Evolutionary conservation across 2,329 filamentous ascomycete genomes (phyloP).

Genomic region (Diaporthe destruens): DNA sequence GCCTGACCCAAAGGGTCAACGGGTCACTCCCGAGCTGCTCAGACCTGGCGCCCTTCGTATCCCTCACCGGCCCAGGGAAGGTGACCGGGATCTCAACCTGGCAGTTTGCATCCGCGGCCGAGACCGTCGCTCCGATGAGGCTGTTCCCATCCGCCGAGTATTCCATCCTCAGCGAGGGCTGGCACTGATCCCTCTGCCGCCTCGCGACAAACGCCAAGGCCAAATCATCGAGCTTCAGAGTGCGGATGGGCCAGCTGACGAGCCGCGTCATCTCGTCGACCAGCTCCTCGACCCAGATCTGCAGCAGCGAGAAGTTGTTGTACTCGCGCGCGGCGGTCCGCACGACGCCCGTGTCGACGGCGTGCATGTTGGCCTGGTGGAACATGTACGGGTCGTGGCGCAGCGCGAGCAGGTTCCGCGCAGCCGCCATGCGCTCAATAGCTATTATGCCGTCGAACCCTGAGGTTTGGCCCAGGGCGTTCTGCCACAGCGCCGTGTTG

Average conservation of each 20-base stretch:
- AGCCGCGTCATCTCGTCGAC: conserved; percentile 20
- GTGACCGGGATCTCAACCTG: conserved; percentile 13
- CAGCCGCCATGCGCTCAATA: conserved; percentile 12
- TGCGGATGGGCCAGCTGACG: conserved; percentile 21
- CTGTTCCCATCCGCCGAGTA: conserved; percentile 9
- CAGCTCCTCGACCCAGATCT: conserved; percentile 25
- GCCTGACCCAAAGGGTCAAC: not conserved
- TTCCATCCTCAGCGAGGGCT: conserved; percentile 13
- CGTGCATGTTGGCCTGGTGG: conserved; percentile 27
- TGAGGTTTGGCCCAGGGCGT: not conserved
- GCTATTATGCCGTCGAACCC: conserved; percentile 11
- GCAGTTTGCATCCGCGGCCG: conserved; percentile 1
- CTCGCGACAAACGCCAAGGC: not conserved
- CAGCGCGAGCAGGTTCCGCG: conserved; percentile 23
- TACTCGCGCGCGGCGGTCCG: conserved; percentile 3
- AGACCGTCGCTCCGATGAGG: conserved; percentile 1
- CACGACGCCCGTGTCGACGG: conserved; percentile 24
- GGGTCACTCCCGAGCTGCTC: conserved; percentile 23
- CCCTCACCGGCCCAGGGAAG: conserved; percentile 12
- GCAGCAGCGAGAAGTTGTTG: conserved; percentile 18
- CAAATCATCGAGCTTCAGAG: conserved; percentile 7
- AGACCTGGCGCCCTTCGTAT: conserved; percentile 11
- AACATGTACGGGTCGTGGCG: conserved; percentile 29
- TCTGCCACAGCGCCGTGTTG: conserved; percentile 22
- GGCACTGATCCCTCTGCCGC: conserved; percentile 15